Evolutionary conservation across 495 filamentous ascomycete genomes (phyloP), one percentile per base, ranked within the genome.

Genomic region (Xylaria grammica): DNA sequence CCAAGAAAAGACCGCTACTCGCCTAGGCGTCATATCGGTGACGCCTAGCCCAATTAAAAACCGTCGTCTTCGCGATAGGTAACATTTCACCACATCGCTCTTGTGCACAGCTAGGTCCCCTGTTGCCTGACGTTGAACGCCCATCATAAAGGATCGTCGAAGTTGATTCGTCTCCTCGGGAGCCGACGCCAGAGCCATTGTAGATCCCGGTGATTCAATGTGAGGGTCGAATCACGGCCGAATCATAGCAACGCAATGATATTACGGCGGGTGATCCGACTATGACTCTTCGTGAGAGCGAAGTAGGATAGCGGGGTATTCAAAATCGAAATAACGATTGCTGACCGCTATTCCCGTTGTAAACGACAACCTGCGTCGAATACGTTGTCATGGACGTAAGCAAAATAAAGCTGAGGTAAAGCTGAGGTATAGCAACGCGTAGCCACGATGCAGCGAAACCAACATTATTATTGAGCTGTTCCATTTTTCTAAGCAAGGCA

Each of bases 1-100:
- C 24, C 10, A 45, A 22, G n/a, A 40, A 22, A 26, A 40, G 11
- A 9, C 46, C 27, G 36, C 32, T 19, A 30, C n/a, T 65, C 36
- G 17, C 5, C 42, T 22, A n/a, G 32, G 17, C 27, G 42, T 50
- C 44, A 42, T 48, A 46, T 30, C 63, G 46, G 24, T 26, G 24
- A 46, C 46, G 56, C 22, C 29, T 38, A 54, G 38, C 19, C 48
- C 58, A 60, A 57, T 60, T 42, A 60, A 20, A n/a, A 8, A 13
- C 15, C 10, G 4, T 11, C 9, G 40, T 32, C 26, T 4, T 38
- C 20, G 38, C 7, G 42, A 40, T 48, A 48, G 27, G 56, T 10
- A 11, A 17, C 27, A 59, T 13, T 19, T 34, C 56, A 46, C 32
- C 8, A 11, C 56, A n/a, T 36, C 27, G 40, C 42, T 30, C 15